Percentiles rank a stretch among this genome's conserved stretches.
phyloP scores from a whole-genome alignment of 805 yeast genomes.

The Nakazawaea anatomiae region DNA sequence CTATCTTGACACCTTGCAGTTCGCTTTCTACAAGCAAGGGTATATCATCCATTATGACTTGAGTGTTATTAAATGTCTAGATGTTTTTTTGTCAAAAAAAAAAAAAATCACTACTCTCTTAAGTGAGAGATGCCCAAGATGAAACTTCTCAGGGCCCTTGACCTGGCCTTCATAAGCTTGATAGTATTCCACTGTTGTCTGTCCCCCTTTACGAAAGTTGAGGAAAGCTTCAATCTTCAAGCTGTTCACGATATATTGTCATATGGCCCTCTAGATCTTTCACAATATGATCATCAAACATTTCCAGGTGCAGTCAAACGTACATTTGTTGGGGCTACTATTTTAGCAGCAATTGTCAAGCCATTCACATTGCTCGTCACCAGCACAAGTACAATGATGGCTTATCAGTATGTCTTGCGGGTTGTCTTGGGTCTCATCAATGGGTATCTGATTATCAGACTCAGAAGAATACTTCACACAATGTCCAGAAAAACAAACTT shows the following conservation, averaged over 20 bases:
- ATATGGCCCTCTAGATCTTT: conserved; percentile 45
- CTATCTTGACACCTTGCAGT: neutral
- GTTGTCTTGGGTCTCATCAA: conserved; percentile 59
- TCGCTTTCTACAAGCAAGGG: conserved; percentile 6
- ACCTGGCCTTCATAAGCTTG: conserved; percentile 24
- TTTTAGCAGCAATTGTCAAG: conserved; percentile 41
- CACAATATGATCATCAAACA: conserved; percentile 60
- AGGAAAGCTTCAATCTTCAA: conserved; percentile 87
- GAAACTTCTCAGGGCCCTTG: neutral
- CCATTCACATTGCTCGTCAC: conserved; percentile 23
- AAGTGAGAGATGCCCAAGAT: neutral
- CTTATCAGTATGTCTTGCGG: conserved; percentile 51
- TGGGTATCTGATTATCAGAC: conserved; percentile 40
- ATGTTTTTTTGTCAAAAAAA: neutral
- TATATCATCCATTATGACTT: conserved; percentile 6
- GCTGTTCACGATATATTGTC: conserved; percentile 78
- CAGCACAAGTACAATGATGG: conserved; percentile 13
- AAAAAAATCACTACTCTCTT: neutral
- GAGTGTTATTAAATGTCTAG: too few relatives aligned
- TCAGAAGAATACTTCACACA: conserved; percentile 35
- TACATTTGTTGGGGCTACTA: conserved; percentile 67
- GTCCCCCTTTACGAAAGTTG: conserved; percentile 88
- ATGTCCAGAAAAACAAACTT: conserved; percentile 15
- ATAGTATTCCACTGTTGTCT: conserved; percentile 43
- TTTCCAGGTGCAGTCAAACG: conserved; percentile 92